Evolutionary conservation across 2,329 filamentous ascomycete species (phyloP), one percentile per base, ranked within the genome.

Genomic region (Monosporascus sp.): DNA sequence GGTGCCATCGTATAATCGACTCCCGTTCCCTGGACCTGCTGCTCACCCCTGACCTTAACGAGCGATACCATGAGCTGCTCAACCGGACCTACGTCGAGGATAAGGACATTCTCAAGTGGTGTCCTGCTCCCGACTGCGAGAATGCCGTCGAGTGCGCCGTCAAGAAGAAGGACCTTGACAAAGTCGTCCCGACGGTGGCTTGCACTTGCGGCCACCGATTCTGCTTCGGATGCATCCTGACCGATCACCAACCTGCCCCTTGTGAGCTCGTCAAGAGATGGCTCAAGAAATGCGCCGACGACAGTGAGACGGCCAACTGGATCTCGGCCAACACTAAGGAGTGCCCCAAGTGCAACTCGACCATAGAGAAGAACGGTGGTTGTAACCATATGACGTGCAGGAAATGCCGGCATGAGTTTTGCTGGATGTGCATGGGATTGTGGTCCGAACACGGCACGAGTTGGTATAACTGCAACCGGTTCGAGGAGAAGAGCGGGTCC

Each of bases 351-450:
- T 99, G 94, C 72, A 85, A 90, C 62, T 97, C 93, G 2, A 99
- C 94, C 0, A 99, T 99, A 45, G 94, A 99, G 74, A 99, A 99
- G 82, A 99, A 99, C n/a, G 69, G 65, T 1, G 70, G 71, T 0
- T 74, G 71, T 54, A 71, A 70, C 54, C 71, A 73, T 56, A 73
- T 74, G 71, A 72, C 68, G 0, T 73, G 71, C 58, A 55, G 64
- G 11, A 64, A 65, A 45, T 74, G 71, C 59, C 61, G 64, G 20
- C 66, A 69, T 49, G 68, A 73, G 58, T 74, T 99, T 67, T 99
- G 94, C 75, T 99, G 94, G 94, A 97, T 99, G 89, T 99, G 94
- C 67, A 99, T 99, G 94, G 94, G 94, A 0, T 78, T 96, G 1
- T 99, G 94, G 94, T 95, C 91, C 1, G 94, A 99, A 72, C 94